These are phyloP conservation scores for Cercospora brassicicola DNA, from an alignment of 2,329 filamentous ascomycete species.

Conservation along the genomic window DNA sequence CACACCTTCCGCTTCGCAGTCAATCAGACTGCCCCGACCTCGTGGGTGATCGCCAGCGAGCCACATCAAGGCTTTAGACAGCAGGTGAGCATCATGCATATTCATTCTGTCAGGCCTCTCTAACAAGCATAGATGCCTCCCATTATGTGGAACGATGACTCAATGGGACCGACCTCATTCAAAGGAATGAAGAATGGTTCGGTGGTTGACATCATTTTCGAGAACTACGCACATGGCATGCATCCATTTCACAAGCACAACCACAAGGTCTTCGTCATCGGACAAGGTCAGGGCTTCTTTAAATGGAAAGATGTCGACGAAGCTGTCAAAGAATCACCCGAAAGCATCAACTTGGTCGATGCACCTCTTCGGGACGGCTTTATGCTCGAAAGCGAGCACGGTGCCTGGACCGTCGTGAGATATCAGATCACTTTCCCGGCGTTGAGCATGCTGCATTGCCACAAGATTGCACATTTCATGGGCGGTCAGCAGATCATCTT, in stretches of 20 bases:
- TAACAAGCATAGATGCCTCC: slow-evolving; percentile 18
- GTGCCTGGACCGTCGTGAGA: slow-evolving; percentile 25
- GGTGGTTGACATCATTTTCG: slow-evolving; percentile 33
- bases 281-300: slow-evolving; percentile 32
- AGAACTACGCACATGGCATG: slow-evolving; percentile 29
- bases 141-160: slow-evolving; percentile 25
- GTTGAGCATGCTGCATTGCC: slow-evolving; percentile 28
- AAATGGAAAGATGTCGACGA: slow-evolving; percentile 28
- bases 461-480: slow-evolving; percentile 20
- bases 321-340: slow-evolving; percentile 15
- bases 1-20: slow-evolving; percentile 23
- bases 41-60: slow-evolving; percentile 22
- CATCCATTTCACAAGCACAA: slow-evolving; percentile 38
- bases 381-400: slow-evolving; percentile 15
- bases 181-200: slow-evolving; percentile 42
- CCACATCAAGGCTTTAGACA: slow-evolving; percentile 27
- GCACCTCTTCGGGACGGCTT: slow-evolving; percentile 23
- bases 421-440: slow-evolving; percentile 27
- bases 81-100: not conserved
- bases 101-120: not conserved
- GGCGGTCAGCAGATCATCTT: slow-evolving; percentile 28
- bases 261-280: slow-evolving; percentile 33
- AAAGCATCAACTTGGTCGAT: slow-evolving; percentile 24
- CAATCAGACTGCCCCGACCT: slow-evolving; percentile 18
- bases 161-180: slow-evolving; percentile 20